Evolutionary conservation across 2,329 filamentous ascomycete species (phyloP).

Genomic region (Trichophyton benhamiae): DNA sequence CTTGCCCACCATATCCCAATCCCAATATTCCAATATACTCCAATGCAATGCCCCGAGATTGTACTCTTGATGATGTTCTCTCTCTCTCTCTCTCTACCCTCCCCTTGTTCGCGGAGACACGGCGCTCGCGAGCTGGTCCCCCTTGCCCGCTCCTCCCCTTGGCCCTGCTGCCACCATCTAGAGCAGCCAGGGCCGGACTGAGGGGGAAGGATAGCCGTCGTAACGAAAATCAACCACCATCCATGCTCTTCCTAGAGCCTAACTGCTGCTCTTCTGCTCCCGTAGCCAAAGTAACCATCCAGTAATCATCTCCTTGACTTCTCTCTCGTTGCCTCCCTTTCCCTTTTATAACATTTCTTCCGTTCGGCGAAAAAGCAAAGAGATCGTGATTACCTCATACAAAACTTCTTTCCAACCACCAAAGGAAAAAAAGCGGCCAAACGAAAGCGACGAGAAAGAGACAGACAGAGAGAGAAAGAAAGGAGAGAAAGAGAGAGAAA

Average conservation of each 20-base stretch:
- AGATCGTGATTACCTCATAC: background rate
- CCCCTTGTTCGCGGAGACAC: background rate
- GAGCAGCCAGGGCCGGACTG: background rate
- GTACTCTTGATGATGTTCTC: background rate
- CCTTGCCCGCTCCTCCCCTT: background rate
- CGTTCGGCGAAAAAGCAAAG: background rate
- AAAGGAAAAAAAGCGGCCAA: background rate
- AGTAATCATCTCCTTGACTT: background rate
- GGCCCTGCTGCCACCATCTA: background rate
- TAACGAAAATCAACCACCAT: background rate
- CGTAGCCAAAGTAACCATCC: background rate
- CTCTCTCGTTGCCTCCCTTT: background rate
- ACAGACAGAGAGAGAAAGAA: background rate
- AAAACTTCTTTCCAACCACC: background rate
- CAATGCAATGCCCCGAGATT: background rate
- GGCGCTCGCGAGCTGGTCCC: background rate
- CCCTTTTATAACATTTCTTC: background rate
- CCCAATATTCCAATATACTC: background rate
- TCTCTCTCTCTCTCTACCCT: background rate
- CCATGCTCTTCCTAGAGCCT: background rate
- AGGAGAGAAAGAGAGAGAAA: too few species aligned
- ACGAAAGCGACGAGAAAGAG: background rate
- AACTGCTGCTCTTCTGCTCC: background rate
- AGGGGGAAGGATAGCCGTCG: background rate
- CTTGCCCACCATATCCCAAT: background rate